Evolutionary conservation across 768 basidiomycete species (phyloP).

Genomic region (Fomitopsis pulvina): DNA sequence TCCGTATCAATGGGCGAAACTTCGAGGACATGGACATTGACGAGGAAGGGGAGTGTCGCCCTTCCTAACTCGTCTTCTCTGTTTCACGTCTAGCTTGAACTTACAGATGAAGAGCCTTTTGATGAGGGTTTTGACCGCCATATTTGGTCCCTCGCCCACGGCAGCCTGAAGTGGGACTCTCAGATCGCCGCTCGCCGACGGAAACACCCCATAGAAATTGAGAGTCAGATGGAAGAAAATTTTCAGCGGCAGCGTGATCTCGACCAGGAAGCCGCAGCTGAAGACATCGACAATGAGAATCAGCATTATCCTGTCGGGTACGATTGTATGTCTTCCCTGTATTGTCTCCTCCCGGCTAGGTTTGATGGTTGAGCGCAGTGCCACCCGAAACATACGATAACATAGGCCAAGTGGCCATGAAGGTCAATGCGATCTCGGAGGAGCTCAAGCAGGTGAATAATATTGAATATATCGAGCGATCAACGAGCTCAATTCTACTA

Average conservation of each 20-base stretch:
- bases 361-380: constrained; percentile 5
- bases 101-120: constrained; percentile 53
- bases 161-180: constrained; percentile 68
- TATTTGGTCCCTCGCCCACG: constrained; percentile 75
- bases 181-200: constrained; percentile 64
- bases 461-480: neutral
- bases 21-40: constrained; percentile 56
- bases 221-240: constrained; percentile 33
- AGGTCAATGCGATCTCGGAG: constrained; percentile 35
- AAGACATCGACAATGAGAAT: constrained; percentile 17
- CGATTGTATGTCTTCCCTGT: constrained; percentile 14
- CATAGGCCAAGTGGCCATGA: constrained; percentile 21
- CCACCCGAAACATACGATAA: constrained; percentile 12
- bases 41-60: constrained; percentile 38
- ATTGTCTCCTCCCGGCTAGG: neutral
- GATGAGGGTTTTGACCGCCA: constrained; percentile 81
- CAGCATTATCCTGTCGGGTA: constrained; percentile 9
- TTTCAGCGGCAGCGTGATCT: constrained; percentile 28
- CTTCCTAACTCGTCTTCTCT: neutral
- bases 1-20: constrained; percentile 76
- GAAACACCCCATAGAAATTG: constrained; percentile 49
- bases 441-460: constrained; percentile 46
- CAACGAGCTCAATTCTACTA: neutral
- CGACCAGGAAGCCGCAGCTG: constrained; percentile 20
- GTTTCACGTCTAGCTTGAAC: neutral